phyloP scores from a whole-genome alignment of 2,329 filamentous ascomycete species.

The Microcyclospora pomicola region DNA sequence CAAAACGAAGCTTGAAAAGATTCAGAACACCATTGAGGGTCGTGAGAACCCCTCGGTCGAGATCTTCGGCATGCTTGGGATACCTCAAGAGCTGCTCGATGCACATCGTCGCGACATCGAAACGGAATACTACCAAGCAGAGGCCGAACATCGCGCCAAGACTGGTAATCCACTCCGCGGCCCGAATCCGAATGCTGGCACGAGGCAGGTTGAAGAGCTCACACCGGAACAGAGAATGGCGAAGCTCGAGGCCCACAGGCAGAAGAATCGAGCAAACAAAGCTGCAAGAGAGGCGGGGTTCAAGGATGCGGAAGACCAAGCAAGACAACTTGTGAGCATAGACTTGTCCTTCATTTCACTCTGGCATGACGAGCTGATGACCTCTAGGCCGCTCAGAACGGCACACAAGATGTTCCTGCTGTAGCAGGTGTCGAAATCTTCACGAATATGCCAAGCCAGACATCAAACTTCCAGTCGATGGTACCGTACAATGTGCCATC shows the following conservation, averaged over 20 bases:
- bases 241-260: slow-evolving; percentile 11
- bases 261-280: slow-evolving; percentile 21
- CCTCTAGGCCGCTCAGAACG: no score
- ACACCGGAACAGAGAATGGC: not conserved
- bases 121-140: slow-evolving; percentile 69
- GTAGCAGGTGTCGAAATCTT: no score
- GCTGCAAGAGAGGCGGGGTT: no score
- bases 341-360: no score
- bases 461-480: no score
- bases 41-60: slow-evolving; percentile 78
- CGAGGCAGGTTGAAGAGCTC: not conserved
- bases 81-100: slow-evolving; percentile 71
- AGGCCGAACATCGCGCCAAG: slow-evolving; percentile 65
- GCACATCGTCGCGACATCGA: slow-evolving; percentile 79
- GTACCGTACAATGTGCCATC: no score
- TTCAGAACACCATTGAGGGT: slow-evolving; percentile 86
- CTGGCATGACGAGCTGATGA: no score
- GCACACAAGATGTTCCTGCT: no score
- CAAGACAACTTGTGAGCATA: no score
- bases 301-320: no score
- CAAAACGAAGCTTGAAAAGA: slow-evolving; percentile 74
- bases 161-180: slow-evolving; percentile 69
- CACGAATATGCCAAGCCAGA: no score
- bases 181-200: slow-evolving; percentile 29
- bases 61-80: slow-evolving; percentile 97